phyloP scores from a whole-genome alignment of 805 yeast genomes.

The Cephaloascus albidus region DNA sequence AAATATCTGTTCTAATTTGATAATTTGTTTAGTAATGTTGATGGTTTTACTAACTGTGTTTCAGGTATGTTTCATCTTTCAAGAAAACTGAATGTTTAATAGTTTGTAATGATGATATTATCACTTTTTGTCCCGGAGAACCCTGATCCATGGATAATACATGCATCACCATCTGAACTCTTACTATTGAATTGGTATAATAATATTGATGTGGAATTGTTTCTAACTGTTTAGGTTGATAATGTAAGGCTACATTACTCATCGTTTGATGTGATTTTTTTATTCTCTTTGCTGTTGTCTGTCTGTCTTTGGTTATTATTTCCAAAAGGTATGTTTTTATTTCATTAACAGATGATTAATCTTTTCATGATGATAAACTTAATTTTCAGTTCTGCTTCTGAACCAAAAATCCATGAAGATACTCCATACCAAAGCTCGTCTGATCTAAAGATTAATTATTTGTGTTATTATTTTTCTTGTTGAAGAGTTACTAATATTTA shows the following conservation, averaged over 20 bases:
- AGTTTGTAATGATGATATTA: not conserved
- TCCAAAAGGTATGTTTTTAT: no score
- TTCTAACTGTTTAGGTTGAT: not conserved
- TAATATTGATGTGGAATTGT: not conserved
- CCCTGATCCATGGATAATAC: constrained; percentile 78
- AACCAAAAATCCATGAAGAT: constrained; percentile 65
- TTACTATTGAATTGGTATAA: not conserved
- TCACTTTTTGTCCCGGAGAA: constrained; percentile 36
- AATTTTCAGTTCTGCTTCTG: constrained; percentile 97
- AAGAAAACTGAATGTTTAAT: not conserved
- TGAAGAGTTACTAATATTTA: no score
- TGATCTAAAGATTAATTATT: no score
- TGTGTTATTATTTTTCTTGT: no score
- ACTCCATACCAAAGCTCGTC: constrained; percentile 21
- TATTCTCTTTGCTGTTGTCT: no score
- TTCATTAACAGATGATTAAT: not conserved
- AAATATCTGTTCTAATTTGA: constrained; percentile 3
- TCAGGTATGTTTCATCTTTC: not conserved
- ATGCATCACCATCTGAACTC: constrained; percentile 96
- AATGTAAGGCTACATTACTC: not conserved
- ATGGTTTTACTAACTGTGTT: constrained; percentile 4
- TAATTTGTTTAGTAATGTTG: constrained; percentile 5
- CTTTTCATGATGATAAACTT: constrained; percentile 52
- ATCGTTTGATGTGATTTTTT: not conserved
- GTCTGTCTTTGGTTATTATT: no score